These are phyloP conservation scores for Drechslerella dactyloides DNA, from an alignment of 2,329 filamentous ascomycete genomes.

Conservation along the genomic window DNA sequence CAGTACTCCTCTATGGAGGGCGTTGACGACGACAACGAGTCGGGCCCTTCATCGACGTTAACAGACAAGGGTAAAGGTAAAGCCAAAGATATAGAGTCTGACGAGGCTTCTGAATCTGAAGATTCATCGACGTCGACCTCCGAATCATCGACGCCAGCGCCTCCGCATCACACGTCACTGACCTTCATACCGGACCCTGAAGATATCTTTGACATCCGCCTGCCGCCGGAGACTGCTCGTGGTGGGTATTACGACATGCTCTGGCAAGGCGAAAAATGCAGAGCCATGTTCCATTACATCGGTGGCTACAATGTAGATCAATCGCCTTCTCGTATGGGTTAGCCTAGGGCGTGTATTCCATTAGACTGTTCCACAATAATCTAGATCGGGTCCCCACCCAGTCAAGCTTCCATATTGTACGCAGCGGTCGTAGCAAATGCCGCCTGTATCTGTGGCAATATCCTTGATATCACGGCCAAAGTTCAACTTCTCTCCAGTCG, in stretches of 20 bases:
- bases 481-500: slow-evolving; percentile 40
- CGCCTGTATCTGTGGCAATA: background rate
- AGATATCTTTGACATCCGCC: slow-evolving; percentile 36
- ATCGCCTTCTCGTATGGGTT: background rate
- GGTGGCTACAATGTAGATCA: slow-evolving; percentile 41
- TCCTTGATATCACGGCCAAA: slow-evolving; percentile 30
- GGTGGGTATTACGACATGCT: slow-evolving; percentile 50
- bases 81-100: background rate
- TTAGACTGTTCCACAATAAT: background rate
- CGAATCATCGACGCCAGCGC: background rate
- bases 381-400: background rate
- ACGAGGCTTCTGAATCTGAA: slow-evolving; percentile 10
- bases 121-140: slow-evolving; percentile 2
- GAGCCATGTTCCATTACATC: slow-evolving; percentile 43
- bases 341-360: too few species aligned
- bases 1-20: background rate
- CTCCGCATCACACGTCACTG: slow-evolving; percentile 45
- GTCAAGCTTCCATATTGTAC: too few species aligned
- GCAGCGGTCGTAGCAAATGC: too few species aligned
- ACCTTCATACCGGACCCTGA: slow-evolving; percentile 27
- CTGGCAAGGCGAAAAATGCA: slow-evolving; percentile 48
- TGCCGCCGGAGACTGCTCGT: slow-evolving; percentile 39
- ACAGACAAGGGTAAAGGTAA: slow-evolving; percentile 44
- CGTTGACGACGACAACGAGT: slow-evolving; percentile 6
- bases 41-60: background rate